Conservation (phyloP, 1,139 yeast genomes). For the Kurtzmaniella quercitrusa region DNA sequence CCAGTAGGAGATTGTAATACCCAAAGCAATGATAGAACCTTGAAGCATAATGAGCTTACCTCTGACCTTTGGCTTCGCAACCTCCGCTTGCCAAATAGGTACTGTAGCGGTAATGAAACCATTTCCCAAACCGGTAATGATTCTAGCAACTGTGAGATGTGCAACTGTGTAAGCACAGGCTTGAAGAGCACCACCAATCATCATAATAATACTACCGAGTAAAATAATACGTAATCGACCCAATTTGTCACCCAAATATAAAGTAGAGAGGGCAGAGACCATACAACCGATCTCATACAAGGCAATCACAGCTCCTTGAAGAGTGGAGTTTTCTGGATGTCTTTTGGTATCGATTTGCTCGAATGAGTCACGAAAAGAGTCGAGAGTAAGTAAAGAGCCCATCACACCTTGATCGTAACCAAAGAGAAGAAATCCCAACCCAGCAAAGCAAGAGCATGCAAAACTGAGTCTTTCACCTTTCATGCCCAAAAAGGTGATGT, state of each 20-base stretch:
- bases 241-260: constrained; percentile 30
- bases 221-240: constrained; percentile 33
- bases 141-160: constrained; percentile 38
- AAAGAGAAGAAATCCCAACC: constrained; percentile 30
- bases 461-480: constrained; percentile 22
- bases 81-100: constrained; percentile 38
- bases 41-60: constrained; percentile 33
- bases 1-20: constrained; percentile 42
- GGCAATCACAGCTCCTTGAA: constrained; percentile 33
- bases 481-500: constrained; percentile 18
- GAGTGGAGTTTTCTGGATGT: constrained; percentile 21
- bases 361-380: constrained; percentile 33
- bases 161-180: constrained; percentile 28
- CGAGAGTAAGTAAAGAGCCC: constrained; percentile 42
- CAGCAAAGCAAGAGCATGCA: constrained; percentile 26
- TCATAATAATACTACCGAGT: constrained; percentile 28
- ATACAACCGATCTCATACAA: constrained; percentile 38
- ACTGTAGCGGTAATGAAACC: constrained; percentile 34
- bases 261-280: constrained; percentile 29
- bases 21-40: constrained; percentile 36
- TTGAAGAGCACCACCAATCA: constrained; percentile 36
- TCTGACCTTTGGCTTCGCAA: constrained; percentile 31
- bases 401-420: constrained; percentile 53
- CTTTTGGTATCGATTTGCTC: constrained; percentile 27
- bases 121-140: constrained; percentile 43